Evolutionary conservation across 768 basidiomycete genomes (phyloP).

Genomic region (Pulveroboletus ravenelii): DNA sequence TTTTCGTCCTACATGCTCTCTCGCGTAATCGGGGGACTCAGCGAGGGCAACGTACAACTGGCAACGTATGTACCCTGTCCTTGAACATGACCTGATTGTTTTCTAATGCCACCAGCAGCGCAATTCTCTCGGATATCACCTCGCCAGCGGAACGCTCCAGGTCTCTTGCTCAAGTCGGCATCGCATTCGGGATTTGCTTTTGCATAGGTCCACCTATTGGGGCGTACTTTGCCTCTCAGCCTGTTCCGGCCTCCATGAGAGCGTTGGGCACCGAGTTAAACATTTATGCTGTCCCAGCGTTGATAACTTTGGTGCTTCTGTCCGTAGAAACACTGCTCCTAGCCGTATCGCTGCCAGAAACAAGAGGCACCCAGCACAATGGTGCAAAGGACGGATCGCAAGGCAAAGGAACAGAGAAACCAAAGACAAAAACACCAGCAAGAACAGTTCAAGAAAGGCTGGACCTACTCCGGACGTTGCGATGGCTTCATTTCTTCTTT

Average conservation of each 20-base stretch:
- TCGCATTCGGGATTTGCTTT: conserved; percentile 96
- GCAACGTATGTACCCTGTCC: conserved; percentile 64
- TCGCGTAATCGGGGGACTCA: conserved; percentile 85
- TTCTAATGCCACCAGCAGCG: conserved; percentile 42
- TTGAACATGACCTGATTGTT: background rate
- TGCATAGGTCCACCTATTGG: conserved; percentile 90
- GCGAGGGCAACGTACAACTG: conserved; percentile 96
- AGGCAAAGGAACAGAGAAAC: conserved; percentile 12
- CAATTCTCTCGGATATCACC: conserved; percentile 90
- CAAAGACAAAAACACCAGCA: conserved; percentile 11
- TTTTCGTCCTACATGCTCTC: conserved; percentile 90
- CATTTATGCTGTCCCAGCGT: conserved; percentile 86
- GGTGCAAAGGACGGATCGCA: conserved; percentile 17
- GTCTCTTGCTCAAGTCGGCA: conserved; percentile 87
- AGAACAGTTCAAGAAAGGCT: conserved; percentile 47
- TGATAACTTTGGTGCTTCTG: conserved; percentile 75
- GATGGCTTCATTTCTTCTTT: conserved; percentile 77
- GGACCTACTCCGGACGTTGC: conserved; percentile 51
- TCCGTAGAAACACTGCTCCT: conserved; percentile 79
- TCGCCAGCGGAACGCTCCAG: conserved; percentile 74
- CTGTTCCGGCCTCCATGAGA: conserved; percentile 56
- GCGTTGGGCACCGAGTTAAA: conserved; percentile 67
- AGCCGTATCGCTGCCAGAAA: conserved; percentile 76
- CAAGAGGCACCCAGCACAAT: conserved; percentile 45
- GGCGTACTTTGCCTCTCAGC: conserved; percentile 91